Conservation (phyloP, 2,329 filamentous ascomycete genomes). For the Allantophomopsis lycopodina region DNA sequence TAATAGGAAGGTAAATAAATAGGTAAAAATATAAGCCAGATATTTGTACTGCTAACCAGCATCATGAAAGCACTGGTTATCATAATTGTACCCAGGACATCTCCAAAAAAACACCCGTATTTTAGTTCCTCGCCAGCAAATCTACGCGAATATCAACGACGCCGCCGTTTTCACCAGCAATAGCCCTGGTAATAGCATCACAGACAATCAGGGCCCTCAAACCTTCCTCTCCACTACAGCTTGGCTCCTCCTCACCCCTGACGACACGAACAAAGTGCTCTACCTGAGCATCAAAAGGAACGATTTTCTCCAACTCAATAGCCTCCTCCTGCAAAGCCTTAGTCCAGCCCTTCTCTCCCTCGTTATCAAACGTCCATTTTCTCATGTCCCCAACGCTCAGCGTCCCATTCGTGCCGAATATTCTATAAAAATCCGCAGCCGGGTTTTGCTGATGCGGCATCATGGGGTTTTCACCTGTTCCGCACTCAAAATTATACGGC, state of each 20-base stretch:
- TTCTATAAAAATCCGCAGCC: slow-evolving; percentile 31
- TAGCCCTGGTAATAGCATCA: slow-evolving; percentile 31
- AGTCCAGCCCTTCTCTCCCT: slow-evolving; percentile 7
- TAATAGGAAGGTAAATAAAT: too few species aligned
- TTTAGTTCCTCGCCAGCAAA: too few species aligned
- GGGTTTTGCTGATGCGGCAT: slow-evolving; percentile 24
- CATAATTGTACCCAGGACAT: too few species aligned
- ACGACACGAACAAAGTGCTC: slow-evolving; percentile 35
- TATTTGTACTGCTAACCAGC: too few species aligned
- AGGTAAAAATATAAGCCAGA: too few species aligned
- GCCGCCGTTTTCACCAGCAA: slow-evolving; percentile 18
- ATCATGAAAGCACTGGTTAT: too few species aligned
- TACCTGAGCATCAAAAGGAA: slow-evolving; percentile 38
- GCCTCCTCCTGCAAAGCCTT: slow-evolving; percentile 5
- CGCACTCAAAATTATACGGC: slow-evolving; percentile 39
- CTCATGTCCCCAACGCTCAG: slow-evolving; percentile 40
- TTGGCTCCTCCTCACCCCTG: slow-evolving; percentile 24
- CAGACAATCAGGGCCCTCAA: slow-evolving; percentile 36
- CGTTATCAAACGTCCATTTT: slow-evolving; percentile 28
- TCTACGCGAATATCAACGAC: too few species aligned
- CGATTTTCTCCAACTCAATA: slow-evolving; percentile 11
- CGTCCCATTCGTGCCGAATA: slow-evolving; percentile 36
- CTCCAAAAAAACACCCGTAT: too few species aligned
- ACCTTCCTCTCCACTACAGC: slow-evolving; percentile 32
- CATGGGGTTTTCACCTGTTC: slow-evolving; percentile 42